A percentile compares a stretch with the other conserved stretches of the same genome.
Conservation (phyloP, 108 stramenopile genomes). For the Thalassiosira profunda region DNA sequence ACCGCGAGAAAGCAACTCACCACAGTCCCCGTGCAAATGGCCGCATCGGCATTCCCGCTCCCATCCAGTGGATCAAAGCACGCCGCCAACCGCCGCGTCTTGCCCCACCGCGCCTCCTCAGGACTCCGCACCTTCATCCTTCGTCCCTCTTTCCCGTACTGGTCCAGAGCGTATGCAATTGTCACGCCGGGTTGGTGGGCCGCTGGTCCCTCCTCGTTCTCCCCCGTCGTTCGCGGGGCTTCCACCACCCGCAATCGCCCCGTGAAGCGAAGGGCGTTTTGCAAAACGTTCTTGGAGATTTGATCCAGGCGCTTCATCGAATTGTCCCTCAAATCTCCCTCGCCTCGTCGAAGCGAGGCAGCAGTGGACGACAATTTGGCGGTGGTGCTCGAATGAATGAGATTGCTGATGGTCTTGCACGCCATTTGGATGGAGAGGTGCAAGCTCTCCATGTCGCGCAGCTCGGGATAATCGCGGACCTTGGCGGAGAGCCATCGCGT, state of each 20-base stretch:
- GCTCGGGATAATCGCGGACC: conserved; percentile 53
- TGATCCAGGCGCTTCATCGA: conserved; percentile 97
- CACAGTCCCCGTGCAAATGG: conserved; percentile 98
- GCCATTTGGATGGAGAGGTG: conserved; percentile 88
- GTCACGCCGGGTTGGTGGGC: conserved; percentile 90
- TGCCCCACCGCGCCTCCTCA: conserved; percentile 32
- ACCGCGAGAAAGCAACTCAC: too few species aligned
- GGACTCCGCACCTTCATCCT: not conserved
- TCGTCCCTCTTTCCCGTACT: conserved; percentile 26
- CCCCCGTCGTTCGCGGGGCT: conserved; percentile 51
- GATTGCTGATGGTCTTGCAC: conserved; percentile 95
- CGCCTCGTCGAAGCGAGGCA: too few species aligned
- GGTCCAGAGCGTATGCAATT: conserved; percentile 80
- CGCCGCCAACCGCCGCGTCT: conserved; percentile 56
- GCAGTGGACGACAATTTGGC: conserved; percentile 23
- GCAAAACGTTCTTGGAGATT: conserved; percentile 95
- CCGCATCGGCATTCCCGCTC: conserved; percentile 97
- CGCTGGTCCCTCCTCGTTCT: conserved; percentile 56
- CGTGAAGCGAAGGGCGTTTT: conserved; percentile 92
- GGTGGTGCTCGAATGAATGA: conserved; percentile 77
- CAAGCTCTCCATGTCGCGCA: conserved; percentile 72
- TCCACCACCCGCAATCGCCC: conserved; percentile 78
- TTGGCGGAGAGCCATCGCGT: conserved; percentile 48
- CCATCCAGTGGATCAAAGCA: conserved; percentile 99
- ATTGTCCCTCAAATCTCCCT: conserved; percentile 76